Percentiles rank a stretch among this genome's conserved stretches.
These are phyloP conservation scores for Geosmithia putterillii DNA, from an alignment of 2,329 filamentous ascomycete species.

Conservation along the genomic window DNA sequence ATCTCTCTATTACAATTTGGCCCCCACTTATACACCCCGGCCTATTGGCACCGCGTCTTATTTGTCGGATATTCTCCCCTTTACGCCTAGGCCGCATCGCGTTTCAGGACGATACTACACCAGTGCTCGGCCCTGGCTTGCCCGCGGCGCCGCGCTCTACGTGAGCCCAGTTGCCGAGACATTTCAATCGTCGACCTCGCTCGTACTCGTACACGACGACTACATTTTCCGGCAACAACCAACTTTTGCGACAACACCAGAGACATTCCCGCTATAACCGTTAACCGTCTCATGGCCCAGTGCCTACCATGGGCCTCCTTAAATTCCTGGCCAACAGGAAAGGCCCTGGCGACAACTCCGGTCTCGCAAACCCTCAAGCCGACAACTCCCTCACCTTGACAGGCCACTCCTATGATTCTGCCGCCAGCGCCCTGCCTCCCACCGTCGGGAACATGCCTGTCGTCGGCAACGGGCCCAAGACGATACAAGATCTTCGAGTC, in stretches of 20 bases:
- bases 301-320: slow-evolving; percentile 4
- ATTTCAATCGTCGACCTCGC: too few relatives aligned
- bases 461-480: slow-evolving; percentile 5
- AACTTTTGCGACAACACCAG: neutral
- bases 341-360: neutral
- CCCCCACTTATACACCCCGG: neutral
- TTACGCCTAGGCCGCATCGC: neutral
- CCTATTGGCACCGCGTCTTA: neutral
- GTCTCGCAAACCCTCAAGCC: neutral
- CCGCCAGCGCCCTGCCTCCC: slow-evolving; percentile 4
- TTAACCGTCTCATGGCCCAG: too few relatives aligned
- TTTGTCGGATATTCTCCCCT: neutral
- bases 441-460: slow-evolving; percentile 4
- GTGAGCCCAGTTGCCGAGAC: too few relatives aligned
- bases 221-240: too few relatives aligned
- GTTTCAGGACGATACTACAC: too few relatives aligned
- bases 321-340: slow-evolving; percentile 2
- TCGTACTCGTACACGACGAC: too few relatives aligned
- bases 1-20: too few relatives aligned
- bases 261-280: neutral
- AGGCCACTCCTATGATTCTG: slow-evolving; percentile 4
- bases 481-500: slow-evolving; percentile 3
- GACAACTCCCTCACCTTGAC: slow-evolving; percentile 1
- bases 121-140: too few relatives aligned
- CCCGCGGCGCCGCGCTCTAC: too few relatives aligned